Conservation (phyloP, 106 monocot genomes). For the Phalaenopsis equestris region DNA sequence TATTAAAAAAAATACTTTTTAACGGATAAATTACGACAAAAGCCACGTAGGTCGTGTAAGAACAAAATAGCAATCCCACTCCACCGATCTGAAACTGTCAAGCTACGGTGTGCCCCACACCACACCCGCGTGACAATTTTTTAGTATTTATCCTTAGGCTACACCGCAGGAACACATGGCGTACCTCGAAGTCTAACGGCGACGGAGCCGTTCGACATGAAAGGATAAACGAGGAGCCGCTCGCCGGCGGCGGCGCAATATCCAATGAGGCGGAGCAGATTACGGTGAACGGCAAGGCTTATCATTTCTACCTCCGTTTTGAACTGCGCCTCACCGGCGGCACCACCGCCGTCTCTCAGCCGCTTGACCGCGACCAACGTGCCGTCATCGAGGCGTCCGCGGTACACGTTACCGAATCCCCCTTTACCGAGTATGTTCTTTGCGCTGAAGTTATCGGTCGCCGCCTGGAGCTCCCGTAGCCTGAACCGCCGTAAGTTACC, state of each 20-base stretch:
- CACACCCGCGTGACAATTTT: not conserved
- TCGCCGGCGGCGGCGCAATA: constrained; percentile 69
- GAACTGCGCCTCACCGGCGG: constrained; percentile 75
- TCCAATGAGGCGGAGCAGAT: constrained; percentile 79
- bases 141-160: not conserved
- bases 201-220: constrained; percentile 89
- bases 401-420: constrained; percentile 91
- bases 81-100: not conserved
- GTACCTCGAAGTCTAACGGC: constrained; percentile 65
- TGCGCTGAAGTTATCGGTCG: constrained; percentile 76
- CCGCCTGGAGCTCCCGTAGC: constrained; percentile 51
- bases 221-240: constrained; percentile 86
- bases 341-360: constrained; percentile 62
- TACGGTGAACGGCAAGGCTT: constrained; percentile 83
- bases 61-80: not conserved
- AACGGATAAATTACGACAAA: not conserved
- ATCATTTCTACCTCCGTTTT: constrained; percentile 96
- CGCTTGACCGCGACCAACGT: constrained; percentile 86
- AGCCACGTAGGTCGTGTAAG: not conserved
- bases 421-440: constrained; percentile 78
- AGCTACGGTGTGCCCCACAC: not conserved
- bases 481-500: constrained; percentile 83
- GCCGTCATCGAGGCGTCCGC: constrained; percentile 57
- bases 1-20: no score
- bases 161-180: constrained; percentile 9